Evolutionary conservation across 805 yeast genomes (phyloP), one percentile per base, ranked within the genome.

Genomic region (Maudiozyma bulderi): DNA sequence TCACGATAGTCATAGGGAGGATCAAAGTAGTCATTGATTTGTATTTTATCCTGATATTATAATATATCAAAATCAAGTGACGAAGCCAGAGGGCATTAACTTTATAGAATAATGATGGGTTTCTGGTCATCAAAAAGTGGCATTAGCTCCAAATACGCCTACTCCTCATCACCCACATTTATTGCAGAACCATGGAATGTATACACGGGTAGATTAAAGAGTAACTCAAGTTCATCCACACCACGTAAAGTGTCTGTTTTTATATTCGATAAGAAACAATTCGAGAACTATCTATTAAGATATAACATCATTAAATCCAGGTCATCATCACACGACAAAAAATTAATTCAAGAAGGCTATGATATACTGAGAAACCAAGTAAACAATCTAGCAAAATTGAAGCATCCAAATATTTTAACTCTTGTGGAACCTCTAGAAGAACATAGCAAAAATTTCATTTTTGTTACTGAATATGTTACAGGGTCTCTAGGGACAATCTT

Each of bases 361-460:
- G 84, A 79, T 42, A 72, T 83, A 20, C 69, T 93, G 45, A 76
- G 80, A 56, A 68, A 70, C 30, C 93, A 89, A 57, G 83, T 88
- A 2, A 68, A 78, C 26, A 82, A 84, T 53, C 68, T 90, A 60
- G 79, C 95, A 14, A 85, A 83, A 61, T 71, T 93, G 57, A 84
- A 89, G 56, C 99, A 93, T 64, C 99, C 99, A 0, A 82, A 88
- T 54, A 74, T 93, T 30, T 68, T 93, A 43, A 82, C 89, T 1
- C 73, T 93, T 2, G 78, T 86, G 37, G 99, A 95, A 62, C 95
- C 95, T 0, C 66, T 90, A 52, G 98, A 93, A 65, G 95, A 89
- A 55, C 85, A 91, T 37, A 82, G 83, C 54, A 76, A 78, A 54
- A 78, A 86, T 50, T 75, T 90, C 55, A 61, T 84, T 48, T 91